Conservation (phyloP, 495 filamentous ascomycete genomes). For the Tuber magnatum region DNA sequence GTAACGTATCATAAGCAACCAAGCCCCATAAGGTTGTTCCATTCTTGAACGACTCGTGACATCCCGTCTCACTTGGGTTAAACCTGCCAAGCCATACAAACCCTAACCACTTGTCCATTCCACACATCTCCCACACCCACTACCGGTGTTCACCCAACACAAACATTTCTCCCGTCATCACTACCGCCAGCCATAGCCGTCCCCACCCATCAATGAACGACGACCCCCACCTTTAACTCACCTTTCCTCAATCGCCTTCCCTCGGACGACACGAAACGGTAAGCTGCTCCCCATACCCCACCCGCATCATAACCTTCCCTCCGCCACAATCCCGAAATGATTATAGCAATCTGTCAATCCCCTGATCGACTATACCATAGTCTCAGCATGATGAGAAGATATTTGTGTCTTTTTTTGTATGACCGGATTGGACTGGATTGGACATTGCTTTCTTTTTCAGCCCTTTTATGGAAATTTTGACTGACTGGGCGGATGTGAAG, state of each 20-base stretch:
- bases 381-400: conserved; percentile 1
- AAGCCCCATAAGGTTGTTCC: too few relatives aligned
- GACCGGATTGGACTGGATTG: not conserved
- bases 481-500: not conserved
- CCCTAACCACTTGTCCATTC: not conserved
- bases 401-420: conserved; percentile 3
- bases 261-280: not conserved
- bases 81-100: not conserved
- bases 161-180: not conserved
- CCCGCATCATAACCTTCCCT: not conserved
- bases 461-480: not conserved
- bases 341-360: conserved; percentile 6
- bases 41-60: too few relatives aligned
- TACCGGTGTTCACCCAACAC: not conserved
- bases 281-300: not conserved
- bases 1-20: too few relatives aligned
- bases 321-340: not conserved
- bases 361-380: not conserved
- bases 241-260: not conserved
- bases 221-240: not conserved
- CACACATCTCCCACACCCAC: not conserved
- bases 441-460: not conserved
- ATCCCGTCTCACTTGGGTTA: not conserved
- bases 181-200: not conserved
- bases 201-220: not conserved